Base-by-base conservation (phyloP, 2,329 filamentous ascomycete species). In the Coniella lustricola region DNA sequence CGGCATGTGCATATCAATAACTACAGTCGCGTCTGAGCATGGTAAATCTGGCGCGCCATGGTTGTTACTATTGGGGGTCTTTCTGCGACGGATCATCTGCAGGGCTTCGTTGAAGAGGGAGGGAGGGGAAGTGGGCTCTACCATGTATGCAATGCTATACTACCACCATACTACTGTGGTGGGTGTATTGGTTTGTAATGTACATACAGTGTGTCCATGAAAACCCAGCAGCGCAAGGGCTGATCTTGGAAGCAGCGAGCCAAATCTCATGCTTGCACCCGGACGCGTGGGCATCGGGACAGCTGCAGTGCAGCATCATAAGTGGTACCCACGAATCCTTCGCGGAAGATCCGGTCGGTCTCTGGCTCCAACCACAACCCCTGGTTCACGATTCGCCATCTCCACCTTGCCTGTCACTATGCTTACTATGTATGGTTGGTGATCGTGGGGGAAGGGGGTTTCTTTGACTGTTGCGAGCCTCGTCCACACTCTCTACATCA, bases 301-400 rank as follows among this genome's bases (percentile, higher is more conserved):
- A 46, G 48, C 41, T 51, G 51, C 50, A 55, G 47, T 48, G 50
- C 46, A 49, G 52, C 46, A 49, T 48, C 45, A 37, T 43, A 21
- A 22, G 50, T 48, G 53, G 49, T 49, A 51, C 49, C 37, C 44
- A 34, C 49, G 37, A 42, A 44, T 46, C 41, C 35, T 55, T 48
- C 56, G 49, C 51, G 54, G 49, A 52, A 53, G 52, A 56, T 58
- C 47, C 50, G 42, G 46, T 50, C 54, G 14, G n/a, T 3, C 17
- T 29, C 25, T 29, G 25, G 10, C 25, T 29, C 25, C 25, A 29
- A 29, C 25, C 25, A 17, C 10, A 12, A 5, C 12, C 16, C 16
- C 36, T 22, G 7, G 12, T 22, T 50, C 38, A 37, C 48, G 44
- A 54, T 52, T 51, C 49, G 44, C 54, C 53, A 44, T 44, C 32